Base-by-base conservation (phyloP, 495 filamentous ascomycete genomes). In the Penicillium steckii region DNA sequence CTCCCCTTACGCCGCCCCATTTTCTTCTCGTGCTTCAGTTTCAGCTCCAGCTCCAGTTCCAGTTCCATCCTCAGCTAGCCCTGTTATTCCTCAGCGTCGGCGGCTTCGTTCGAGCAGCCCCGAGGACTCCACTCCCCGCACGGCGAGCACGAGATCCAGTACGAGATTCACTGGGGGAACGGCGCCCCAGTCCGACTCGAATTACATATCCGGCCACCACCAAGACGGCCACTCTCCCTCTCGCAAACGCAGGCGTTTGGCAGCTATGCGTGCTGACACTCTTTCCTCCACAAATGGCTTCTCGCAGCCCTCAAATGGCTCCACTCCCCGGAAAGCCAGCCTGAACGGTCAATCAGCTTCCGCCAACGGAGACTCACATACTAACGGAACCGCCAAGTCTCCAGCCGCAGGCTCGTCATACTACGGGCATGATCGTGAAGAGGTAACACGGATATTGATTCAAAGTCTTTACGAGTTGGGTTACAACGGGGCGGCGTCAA, bases 381-480 rank as follows among this genome's bases (percentile, higher is more conserved):
- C 70, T 4, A 85, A 84, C 54, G 80, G 81, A 23, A 63, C 67
- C 23, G 66, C 60, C 40, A 74, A 75, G 57, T 57, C 67, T 15
- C 61, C 62, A 19, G 52, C 65, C 9, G n/a, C 4, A n/a, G 59
- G 65, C 53, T 50, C 72, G 9, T 73, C 73, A 44, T 90, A 85
- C 62, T 87, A 82, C 56, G 91, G 90, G 18, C 93, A 99, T 65
- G 85, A 92, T 65, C 85, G 91, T 62, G 93, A 95, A 73, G 92
- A 99, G 71, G 86, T 97, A 9, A 94, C 94, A 6, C 79, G 94
- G 45, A 88, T 99, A 46, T 68, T 97, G 55, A 95, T 97, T 59
- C 94, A 99, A 69, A 88, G 90, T 27, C 71, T 99, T 43, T 76
- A 80, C 19, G 94, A 97, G 66, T 70, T 97, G 67, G 94, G 93